phyloP scores from a whole-genome alignment of 129 eudicot genomes.

The Artemisia annua region DNA sequence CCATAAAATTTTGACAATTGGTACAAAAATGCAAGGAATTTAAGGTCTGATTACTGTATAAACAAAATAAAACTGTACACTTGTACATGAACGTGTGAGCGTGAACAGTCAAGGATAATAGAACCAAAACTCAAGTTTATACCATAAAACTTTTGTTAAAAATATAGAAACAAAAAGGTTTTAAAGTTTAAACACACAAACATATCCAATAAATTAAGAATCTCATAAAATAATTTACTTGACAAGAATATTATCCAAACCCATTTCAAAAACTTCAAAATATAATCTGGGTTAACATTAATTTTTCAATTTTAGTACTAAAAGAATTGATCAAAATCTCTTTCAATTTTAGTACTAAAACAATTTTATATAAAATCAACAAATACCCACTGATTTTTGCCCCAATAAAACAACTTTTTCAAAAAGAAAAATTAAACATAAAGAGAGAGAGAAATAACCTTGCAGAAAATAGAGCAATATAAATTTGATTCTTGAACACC shows the following conservation, averaged over 20 bases:
- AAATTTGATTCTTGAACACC: conserved; percentile 57
- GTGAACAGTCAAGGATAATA: not conserved
- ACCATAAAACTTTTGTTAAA: too few relatives aligned
- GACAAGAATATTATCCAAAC: not conserved
- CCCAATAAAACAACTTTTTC: not conserved
- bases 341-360: too few relatives aligned
- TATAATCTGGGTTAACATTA: not conserved
- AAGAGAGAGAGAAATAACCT: conserved; percentile 47
- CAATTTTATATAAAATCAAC: not conserved
- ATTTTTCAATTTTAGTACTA: conserved; percentile 13
- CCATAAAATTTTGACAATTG: too few relatives aligned
- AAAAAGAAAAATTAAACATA: not conserved
- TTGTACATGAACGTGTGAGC: too few relatives aligned
- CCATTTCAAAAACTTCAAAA: conserved; percentile 14
- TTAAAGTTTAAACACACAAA: too few relatives aligned
- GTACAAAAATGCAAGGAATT: not conserved
- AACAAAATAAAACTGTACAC: conserved; percentile 7
- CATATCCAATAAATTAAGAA: conserved; percentile 13
- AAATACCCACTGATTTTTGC: not conserved
- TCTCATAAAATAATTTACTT: not conserved
- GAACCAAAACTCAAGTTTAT: too few relatives aligned
- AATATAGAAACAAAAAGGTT: too few relatives aligned
- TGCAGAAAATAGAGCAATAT: conserved; percentile 86
- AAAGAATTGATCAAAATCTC: not conserved
- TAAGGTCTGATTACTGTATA: not conserved